Base-by-base conservation (phyloP, 2,329 filamentous ascomycete species). In the Xylaria digitata region DNA sequence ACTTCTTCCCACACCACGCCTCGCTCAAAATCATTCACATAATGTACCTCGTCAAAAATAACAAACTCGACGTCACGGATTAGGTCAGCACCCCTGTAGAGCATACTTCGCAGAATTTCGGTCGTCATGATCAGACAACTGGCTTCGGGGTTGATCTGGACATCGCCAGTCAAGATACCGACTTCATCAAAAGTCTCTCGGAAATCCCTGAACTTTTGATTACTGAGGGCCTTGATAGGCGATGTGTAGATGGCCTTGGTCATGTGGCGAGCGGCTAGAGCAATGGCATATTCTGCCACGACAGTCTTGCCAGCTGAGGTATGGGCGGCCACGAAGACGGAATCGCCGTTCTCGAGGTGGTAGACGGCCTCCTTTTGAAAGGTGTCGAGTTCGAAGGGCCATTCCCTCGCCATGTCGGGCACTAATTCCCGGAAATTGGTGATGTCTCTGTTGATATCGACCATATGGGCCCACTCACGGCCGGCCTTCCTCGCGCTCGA, bases 71-170 rank as follows among this genome's bases (percentile, higher is more conserved):
- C 96, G 76, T 99, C 96, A 73, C 96, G 89, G 72, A 99, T 97
- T 17, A 99, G 82, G 82, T 99, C 96, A 6, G 96, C 95, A 67
- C 96, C 96, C 66, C 95, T 89, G 76, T 99, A 99, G 53, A 99
- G 88, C 95, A 99, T 99, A 83, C 96, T 98, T 65, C 96, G 89
- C 65, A 99, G 81, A 81, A 99, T 99, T 77, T 99, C 96, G 0
- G 96, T 99, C 0, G 96, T 99, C 96, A 99, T 99, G 79, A 99
- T 98, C 48, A 99, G 85, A 81, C 96, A 99, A 80, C 95, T 98
- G 32, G 96, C 96, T 82, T 98, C 96, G 0, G 95, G 93, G 71
- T 96, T 94, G 75, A 99, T 99, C 79, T 99, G 96, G 5, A 99
- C 96, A 81, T 99, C 96, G 66, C 96, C 96, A 0, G 96, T 99